These are phyloP conservation scores for Salvia rosmarinus DNA, from an alignment of 257 asterid genomes.

Conservation along the genomic window DNA sequence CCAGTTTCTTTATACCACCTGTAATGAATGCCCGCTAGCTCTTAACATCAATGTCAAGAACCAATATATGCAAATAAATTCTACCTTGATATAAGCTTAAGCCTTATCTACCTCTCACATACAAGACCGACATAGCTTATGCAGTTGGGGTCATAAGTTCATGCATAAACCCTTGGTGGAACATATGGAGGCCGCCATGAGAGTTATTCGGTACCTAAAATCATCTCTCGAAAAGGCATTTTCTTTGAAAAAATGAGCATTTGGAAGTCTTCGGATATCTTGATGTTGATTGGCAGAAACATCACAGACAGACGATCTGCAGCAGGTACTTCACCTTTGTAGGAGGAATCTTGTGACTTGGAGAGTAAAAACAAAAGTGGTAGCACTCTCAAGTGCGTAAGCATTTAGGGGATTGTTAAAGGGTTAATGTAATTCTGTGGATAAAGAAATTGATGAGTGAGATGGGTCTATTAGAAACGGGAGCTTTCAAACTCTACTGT, in stretches of 20 bases:
- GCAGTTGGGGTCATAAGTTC: too few relatives aligned
- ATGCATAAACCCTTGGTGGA: conserved; percentile 8
- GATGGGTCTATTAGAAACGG: too few relatives aligned
- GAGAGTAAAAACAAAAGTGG: conserved; percentile 1
- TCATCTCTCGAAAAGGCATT: conserved; percentile 1
- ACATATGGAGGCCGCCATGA: neutral
- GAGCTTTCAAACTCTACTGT: neutral
- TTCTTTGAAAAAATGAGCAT: conserved; percentile 6
- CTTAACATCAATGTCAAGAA: too few relatives aligned
- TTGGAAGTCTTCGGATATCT: neutral
- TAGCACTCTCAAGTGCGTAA: neutral
- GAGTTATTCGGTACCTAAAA: conserved; percentile 6
- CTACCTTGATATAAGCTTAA: too few relatives aligned
- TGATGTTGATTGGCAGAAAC: neutral
- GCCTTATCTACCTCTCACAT: too few relatives aligned
- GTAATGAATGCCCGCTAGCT: too few relatives aligned
- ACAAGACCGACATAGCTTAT: too few relatives aligned
- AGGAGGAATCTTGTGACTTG: neutral
- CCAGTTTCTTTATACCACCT: conserved; percentile 38
- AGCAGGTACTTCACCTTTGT: too few relatives aligned
- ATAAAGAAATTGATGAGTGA: neutral
- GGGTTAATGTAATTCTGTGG: neutral
- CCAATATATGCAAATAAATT: too few relatives aligned
- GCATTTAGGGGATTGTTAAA: neutral
- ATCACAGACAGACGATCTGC: neutral